These are phyloP conservation scores for Pezicula radicicola DNA, from an alignment of 2,329 filamentous ascomycete species.

Conservation along the genomic window DNA sequence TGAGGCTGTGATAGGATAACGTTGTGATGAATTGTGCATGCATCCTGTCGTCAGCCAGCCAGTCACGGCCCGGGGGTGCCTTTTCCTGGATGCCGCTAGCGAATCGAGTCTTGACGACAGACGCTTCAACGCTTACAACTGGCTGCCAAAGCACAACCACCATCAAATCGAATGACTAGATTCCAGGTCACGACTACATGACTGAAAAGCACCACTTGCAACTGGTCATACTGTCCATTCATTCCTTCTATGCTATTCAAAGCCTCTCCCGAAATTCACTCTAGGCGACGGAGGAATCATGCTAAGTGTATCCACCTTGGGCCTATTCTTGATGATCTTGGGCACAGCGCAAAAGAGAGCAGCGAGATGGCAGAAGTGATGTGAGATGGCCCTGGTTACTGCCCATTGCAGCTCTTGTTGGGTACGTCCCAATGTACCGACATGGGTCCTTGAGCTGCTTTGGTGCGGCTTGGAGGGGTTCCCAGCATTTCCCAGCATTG, in stretches of 20 bases:
- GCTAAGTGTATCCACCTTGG: not conserved
- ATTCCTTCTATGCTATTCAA: not conserved
- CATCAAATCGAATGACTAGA: constrained; percentile 6
- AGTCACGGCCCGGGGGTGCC: constrained; percentile 8
- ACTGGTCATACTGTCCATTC: too few species aligned
- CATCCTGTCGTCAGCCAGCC: constrained; percentile 7
- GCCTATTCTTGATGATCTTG: not conserved
- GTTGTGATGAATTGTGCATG: constrained; percentile 20
- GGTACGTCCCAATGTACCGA: too few species aligned
- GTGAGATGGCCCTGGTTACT: too few species aligned
- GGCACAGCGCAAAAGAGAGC: too few species aligned
- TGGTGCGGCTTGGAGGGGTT: too few species aligned
- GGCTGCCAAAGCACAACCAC: not conserved
- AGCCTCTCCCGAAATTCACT: constrained; percentile 1
- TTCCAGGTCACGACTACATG: constrained; percentile 2
- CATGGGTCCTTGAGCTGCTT: too few species aligned
- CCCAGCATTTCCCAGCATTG: too few species aligned
- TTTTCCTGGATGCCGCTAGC: constrained; percentile 8
- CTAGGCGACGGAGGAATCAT: not conserved
- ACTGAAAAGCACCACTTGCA: not conserved
- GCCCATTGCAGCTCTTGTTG: too few species aligned
- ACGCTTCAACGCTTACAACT: not conserved
- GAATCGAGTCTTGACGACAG: not conserved
- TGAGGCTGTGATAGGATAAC: constrained; percentile 12
- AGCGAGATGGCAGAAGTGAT: too few species aligned